Conservation (phyloP, 169 alveolate genomes). For the Plasmodium falciparum region DNA sequence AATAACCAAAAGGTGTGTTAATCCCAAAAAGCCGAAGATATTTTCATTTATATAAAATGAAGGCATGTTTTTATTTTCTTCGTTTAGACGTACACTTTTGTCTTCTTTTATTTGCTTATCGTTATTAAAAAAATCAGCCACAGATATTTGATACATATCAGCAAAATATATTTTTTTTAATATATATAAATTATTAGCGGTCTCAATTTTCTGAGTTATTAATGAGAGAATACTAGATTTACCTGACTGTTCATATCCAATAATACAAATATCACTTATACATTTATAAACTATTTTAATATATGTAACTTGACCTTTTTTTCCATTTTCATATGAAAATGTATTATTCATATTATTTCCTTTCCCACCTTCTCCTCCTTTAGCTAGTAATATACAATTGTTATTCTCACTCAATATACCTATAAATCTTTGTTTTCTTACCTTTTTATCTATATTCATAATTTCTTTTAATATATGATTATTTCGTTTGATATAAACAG, state of each 20-base stretch:
- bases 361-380: slow-evolving; percentile 70
- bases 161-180: slow-evolving; percentile 52
- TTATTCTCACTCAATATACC: slow-evolving; percentile 46
- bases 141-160: slow-evolving; percentile 67
- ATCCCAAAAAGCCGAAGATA: slow-evolving; percentile 31
- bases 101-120: slow-evolving; percentile 1
- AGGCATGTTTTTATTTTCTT: background rate
- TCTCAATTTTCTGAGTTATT: slow-evolving; percentile 62
- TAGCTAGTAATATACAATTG: slow-evolving; percentile 46
- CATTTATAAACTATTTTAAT: slow-evolving; percentile 47
- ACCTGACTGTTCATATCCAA: slow-evolving; percentile 39
- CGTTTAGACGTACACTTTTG: too few relatives aligned
- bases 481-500: slow-evolving; percentile 60
- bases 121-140: slow-evolving; percentile 45
- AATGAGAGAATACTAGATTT: slow-evolving; percentile 54
- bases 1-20: slow-evolving; percentile 60
- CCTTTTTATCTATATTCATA: slow-evolving; percentile 19
- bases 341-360: slow-evolving; percentile 74
- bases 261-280: slow-evolving; percentile 70
- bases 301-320: slow-evolving; percentile 24
- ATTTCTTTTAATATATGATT: slow-evolving; percentile 53
- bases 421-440: slow-evolving; percentile 32
- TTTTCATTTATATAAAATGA: slow-evolving; percentile 28
- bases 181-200: slow-evolving; percentile 64
- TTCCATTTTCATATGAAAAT: slow-evolving; percentile 49